Base-by-base conservation (phyloP, 2,329 filamentous ascomycete genomes). In the Neofusicoccum sp. region DNA sequence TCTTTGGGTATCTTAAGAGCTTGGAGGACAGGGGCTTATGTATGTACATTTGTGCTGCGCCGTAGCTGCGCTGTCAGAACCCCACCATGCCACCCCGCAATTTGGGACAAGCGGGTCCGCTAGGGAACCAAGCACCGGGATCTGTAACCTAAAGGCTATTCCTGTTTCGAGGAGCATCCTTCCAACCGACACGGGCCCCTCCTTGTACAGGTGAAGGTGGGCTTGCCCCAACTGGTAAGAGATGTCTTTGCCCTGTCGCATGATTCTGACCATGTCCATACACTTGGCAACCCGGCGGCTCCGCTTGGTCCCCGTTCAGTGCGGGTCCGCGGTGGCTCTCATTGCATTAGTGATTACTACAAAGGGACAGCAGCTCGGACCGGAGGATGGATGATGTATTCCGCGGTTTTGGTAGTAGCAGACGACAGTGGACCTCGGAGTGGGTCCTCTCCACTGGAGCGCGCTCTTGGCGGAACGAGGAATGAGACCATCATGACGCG, bases 51-150 rank as follows among this genome's bases (percentile, higher is more conserved):
- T 28, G 16, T 28, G 43, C 9, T 28, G 7, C 5, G 56, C 56
- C 22, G 33, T 29, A 56, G 5, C 43, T 43, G 52, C 12, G 37
- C 11, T 33, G 28, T 29, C 22, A 14, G 28, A 43, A 56, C 52
- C 50, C 50, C 50, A n/a, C 50, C 50, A 8, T n/a, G 22, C 29
- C 36, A 41, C 52, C 54, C 54, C 54, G 54, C 54, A 58, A 36
- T 45, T 28, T 12, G n/a, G n/a, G 9, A 36, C 31, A 28, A 22
- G 39, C 39, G 54, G 54, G 54, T n/a, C 31, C 14, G 54, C 22
- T 22, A 29, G 45, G 41, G 54, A 41, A 36, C 54, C 54, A 44
- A 45, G 54, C 54, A n/a, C 54, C 43, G 36, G 54, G 54, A 44
- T 41, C 34, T 3, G 36, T 22, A 22, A 22, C 22, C 12, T 31